Conservation (phyloP, 108 stramenopile genomes). For the Epithemia pelagica region DNA sequence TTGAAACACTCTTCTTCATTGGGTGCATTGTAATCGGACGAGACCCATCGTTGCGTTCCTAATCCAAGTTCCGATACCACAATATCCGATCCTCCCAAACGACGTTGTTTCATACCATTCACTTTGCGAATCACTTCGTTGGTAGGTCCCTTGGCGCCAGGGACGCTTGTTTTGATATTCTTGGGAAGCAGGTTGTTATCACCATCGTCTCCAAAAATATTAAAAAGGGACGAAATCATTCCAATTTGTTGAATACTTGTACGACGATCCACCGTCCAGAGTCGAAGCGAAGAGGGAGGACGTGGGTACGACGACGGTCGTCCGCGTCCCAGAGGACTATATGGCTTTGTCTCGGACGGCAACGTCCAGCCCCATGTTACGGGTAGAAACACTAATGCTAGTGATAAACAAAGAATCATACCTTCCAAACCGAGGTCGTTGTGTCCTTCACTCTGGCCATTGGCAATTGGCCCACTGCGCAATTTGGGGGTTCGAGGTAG, state of each 20-base stretch:
- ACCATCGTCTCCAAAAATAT: neutral
- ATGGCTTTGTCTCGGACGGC: no score
- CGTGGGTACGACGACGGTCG: no score
- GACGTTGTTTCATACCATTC: slow-evolving; percentile 69
- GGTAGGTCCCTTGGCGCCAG: slow-evolving; percentile 40
- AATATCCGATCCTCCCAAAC: slow-evolving; percentile 76
- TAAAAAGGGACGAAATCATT: neutral
- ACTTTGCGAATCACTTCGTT: slow-evolving; percentile 62
- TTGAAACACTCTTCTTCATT: slow-evolving; percentile 51
- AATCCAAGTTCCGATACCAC: slow-evolving; percentile 70
- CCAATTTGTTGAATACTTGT: neutral
- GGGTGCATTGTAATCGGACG: slow-evolving; percentile 76
- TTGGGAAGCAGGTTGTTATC: neutral
- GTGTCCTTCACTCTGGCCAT: no score
- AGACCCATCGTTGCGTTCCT: slow-evolving; percentile 79
- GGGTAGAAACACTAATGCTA: no score
- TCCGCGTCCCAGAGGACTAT: no score
- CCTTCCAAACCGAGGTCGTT: no score
- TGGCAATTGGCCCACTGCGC: no score
- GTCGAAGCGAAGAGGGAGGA: neutral
- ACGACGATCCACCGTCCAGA: neutral
- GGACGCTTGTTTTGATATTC: neutral
- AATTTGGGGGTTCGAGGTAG: no score
- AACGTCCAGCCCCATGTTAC: no score
- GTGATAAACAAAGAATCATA: no score